phyloP scores from a whole-genome alignment of 345 rosid genomes.

The Cardiospermum halicacabum region DNA sequence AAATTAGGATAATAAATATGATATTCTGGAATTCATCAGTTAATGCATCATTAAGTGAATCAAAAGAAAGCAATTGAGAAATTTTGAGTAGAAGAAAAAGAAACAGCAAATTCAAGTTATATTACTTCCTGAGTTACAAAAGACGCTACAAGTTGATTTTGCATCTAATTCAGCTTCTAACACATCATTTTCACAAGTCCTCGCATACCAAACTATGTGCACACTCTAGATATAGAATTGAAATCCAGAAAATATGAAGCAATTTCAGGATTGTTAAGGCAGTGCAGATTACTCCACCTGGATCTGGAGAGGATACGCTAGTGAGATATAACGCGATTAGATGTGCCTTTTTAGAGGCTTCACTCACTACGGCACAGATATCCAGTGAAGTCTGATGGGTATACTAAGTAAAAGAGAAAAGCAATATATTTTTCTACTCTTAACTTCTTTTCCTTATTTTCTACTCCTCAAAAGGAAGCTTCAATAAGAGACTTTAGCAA shows the following conservation, averaged over 20 bases:
- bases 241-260: constrained; percentile 6
- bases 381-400: constrained; percentile 6
- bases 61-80: neutral
- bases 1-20: constrained; percentile 10
- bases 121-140: constrained; percentile 8
- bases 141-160: constrained; percentile 11
- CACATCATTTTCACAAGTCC: neutral
- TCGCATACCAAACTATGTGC: neutral
- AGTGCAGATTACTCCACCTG: neutral
- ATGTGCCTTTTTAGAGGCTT: constrained; percentile 6
- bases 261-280: constrained; percentile 11
- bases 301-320: neutral
- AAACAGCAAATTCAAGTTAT: constrained; percentile 11
- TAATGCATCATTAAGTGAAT: neutral
- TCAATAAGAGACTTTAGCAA: constrained; percentile 1
- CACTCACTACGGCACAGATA: constrained; percentile 6
- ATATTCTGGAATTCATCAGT: neutral
- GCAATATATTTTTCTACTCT: neutral
- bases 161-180: constrained; percentile 8
- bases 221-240: constrained; percentile 4
- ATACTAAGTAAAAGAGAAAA: constrained; percentile 17
- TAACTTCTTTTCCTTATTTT: neutral
- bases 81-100: constrained; percentile 4
- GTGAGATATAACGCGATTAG: constrained; percentile 8
- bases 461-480: constrained; percentile 9